Evolutionary conservation across 371 early-diverging fungal genomes (phyloP), one percentile per base, ranked within the genome.

Genomic region (Actinomortierella wolfii): DNA sequence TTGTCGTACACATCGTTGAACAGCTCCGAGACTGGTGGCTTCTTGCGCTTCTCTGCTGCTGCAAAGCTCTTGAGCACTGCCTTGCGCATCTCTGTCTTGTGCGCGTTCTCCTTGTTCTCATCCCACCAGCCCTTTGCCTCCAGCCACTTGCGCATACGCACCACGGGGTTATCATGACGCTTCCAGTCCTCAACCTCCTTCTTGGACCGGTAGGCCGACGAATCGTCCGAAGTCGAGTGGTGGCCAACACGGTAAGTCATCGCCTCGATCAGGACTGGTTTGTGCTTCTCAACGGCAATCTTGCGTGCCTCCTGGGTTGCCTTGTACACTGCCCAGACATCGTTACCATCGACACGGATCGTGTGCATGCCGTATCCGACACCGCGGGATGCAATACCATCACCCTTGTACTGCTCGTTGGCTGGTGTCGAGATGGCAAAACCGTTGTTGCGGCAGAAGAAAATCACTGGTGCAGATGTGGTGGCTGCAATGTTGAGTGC

Each of bases 361-460:
- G 97, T 94, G 79, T 93, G 91, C 65, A 98, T 95, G n/a, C 98
- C 99, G 68, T 98, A 98, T 4, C 98, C 98, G 54, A 91, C 85
- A 42, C 97, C 96, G 57, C 97, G 89, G 51, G 85, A 82, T 65
- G 90, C 95, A 76, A 98, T 97, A 44, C 98, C 98, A 66, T 98
- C 98, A 21, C 98, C 98, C 59, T 90, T 86, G 78, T 97, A 98
- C 81, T 98, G 98, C 59, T 98, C 97, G 43, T 83, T 77, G 11
- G 92, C 83, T 13, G 97, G 98, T 0, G 99, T 98, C 0, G 98
- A 98, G 48, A 98, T 98, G 28, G 99, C 98, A 77, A 91, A 98
- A 7, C 98, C 98, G 79, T 98, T 98, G 86, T 98, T 98, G 48
- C 99, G 92, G 82, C 98, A 98, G 77, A 96, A 94, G 76, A 95